These are phyloP conservation scores for Talaromyces sp. DNA, from an alignment of 2,329 filamentous ascomycete genomes.

Conservation along the genomic window DNA sequence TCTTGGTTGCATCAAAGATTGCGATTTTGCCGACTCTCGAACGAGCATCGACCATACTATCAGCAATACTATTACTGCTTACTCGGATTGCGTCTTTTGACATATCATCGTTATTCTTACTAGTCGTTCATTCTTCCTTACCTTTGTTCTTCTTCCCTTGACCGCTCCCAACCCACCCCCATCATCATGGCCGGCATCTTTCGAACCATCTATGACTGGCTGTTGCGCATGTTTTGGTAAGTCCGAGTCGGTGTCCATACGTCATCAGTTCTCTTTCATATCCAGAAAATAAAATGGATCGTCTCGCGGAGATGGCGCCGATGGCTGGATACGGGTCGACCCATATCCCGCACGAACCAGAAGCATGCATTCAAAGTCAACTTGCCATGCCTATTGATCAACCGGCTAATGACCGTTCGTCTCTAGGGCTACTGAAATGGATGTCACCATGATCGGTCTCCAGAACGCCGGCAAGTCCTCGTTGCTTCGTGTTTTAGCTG, in stretches of 20 bases:
- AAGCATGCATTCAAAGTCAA: slow-evolving; percentile 8
- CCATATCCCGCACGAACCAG: slow-evolving; percentile 30
- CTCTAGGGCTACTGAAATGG: slow-evolving; percentile 94
- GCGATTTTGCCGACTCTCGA: slow-evolving; percentile 9
- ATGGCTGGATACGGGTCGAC: slow-evolving; percentile 21
- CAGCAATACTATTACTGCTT: not conserved
- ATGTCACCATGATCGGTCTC: slow-evolving; percentile 97
- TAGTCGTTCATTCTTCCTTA: slow-evolving; percentile 10
- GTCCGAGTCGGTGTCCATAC: slow-evolving; percentile 39
- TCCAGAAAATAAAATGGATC: slow-evolving; percentile 25
- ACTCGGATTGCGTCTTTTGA: not conserved
- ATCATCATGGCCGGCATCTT: slow-evolving; percentile 82
- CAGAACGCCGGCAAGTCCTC: slow-evolving; percentile 99
- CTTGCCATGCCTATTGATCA: not conserved
- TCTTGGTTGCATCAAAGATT: slow-evolving; percentile 12
- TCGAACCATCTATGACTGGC: slow-evolving; percentile 94
- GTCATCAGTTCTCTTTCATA: slow-evolving; percentile 1
- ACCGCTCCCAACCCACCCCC: slow-evolving; percentile 2
- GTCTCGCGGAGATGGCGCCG: slow-evolving; percentile 25
- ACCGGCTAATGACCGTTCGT: slow-evolving; percentile 15
- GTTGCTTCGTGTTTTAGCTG: slow-evolving; percentile 85
- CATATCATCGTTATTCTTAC: not conserved
- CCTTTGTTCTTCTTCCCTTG: not conserved
- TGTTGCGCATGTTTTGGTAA: slow-evolving; percentile 95
- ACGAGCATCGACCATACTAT: not conserved